Evolutionary conservation across 2,329 filamentous ascomycete genomes (phyloP).

Genomic region (Colletotrichum karsti): DNA sequence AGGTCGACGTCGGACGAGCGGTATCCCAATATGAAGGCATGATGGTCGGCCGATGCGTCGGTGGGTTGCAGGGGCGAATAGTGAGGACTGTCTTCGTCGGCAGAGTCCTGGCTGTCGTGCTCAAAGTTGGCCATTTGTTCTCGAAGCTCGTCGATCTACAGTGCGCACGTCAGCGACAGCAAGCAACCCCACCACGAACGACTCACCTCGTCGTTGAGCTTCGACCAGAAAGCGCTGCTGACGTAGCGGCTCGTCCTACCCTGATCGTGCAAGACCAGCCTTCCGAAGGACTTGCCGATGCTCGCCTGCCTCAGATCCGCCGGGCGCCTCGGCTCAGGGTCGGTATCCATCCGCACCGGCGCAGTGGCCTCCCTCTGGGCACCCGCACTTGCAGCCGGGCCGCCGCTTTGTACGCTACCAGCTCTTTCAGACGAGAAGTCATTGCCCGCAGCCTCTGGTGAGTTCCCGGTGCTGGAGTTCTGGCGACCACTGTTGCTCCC

Average conservation of each 20-base stretch:
- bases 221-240: slow-evolving; percentile 81
- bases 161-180: slow-evolving; percentile 25
- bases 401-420: slow-evolving; percentile 3
- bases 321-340: slow-evolving; percentile 29
- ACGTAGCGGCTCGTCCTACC: slow-evolving; percentile 77
- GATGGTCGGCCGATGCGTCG: slow-evolving; percentile 60
- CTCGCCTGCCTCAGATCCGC: slow-evolving; percentile 32
- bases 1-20: slow-evolving; percentile 76
- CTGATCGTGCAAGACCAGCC: slow-evolving; percentile 74
- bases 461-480: slow-evolving; percentile 34
- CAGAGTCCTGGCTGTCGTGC: slow-evolving; percentile 66
- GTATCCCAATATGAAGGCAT: slow-evolving; percentile 78
- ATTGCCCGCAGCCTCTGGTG: slow-evolving; percentile 37
- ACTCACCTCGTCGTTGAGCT: slow-evolving; percentile 75
- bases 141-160: slow-evolving; percentile 52
- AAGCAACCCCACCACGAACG: slow-evolving; percentile 10
- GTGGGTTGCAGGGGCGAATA: slow-evolving; percentile 45
- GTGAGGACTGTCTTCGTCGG: slow-evolving; percentile 65
- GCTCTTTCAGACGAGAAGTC: slow-evolving; percentile 19
- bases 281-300: slow-evolving; percentile 66
- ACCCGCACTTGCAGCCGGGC: not conserved
- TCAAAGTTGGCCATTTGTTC: slow-evolving; percentile 44
- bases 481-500: slow-evolving; percentile 31
- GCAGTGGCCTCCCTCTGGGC: not conserved
- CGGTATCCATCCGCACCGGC: slow-evolving; percentile 21